phyloP scores from a whole-genome alignment of 495 filamentous ascomycete species.

The Tuber melanosporum region DNA sequence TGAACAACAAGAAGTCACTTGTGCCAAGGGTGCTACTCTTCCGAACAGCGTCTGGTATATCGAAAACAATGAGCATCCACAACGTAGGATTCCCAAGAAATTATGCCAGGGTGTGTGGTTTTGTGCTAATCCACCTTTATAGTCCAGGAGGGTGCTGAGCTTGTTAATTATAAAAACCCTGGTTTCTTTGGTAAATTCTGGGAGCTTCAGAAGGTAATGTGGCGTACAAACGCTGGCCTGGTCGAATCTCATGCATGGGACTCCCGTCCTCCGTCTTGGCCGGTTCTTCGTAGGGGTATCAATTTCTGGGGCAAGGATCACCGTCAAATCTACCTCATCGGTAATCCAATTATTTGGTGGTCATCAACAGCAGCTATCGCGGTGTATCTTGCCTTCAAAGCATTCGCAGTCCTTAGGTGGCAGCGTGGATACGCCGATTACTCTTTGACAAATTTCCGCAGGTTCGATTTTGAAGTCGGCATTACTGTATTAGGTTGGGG shows the following conservation, averaged over 20 bases:
- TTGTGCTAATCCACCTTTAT: not conserved
- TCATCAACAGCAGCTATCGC: slow-evolving; percentile 72
- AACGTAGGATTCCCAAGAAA: slow-evolving; percentile 33
- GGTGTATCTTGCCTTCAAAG: slow-evolving; percentile 77
- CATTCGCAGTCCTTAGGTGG: slow-evolving; percentile 81
- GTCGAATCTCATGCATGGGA: slow-evolving; percentile 98
- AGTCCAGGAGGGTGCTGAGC: slow-evolving; percentile 66
- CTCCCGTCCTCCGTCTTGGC: slow-evolving; percentile 89
- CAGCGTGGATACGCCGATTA: slow-evolving; percentile 89
- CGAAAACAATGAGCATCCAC: slow-evolving; percentile 78
- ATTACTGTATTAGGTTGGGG: slow-evolving; percentile 84
- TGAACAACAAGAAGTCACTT: slow-evolving; percentile 97
- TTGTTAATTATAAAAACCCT: slow-evolving; percentile 88
- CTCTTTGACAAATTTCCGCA: slow-evolving; percentile 69
- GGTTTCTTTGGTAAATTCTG: slow-evolving; percentile 98
- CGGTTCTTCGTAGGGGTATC: slow-evolving; percentile 85
- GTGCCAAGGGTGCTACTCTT: slow-evolving; percentile 82
- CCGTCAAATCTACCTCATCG: slow-evolving; percentile 91
- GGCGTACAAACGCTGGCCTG: slow-evolving; percentile 93
- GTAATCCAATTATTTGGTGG: slow-evolving; percentile 96
- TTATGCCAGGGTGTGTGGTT: not conserved
- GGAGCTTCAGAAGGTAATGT: slow-evolving; percentile 99
- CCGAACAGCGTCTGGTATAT: slow-evolving; percentile 97
- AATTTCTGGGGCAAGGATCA: slow-evolving; percentile 98
- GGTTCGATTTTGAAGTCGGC: slow-evolving; percentile 95